phyloP scores from a whole-genome alignment of 1,284 basidiomycete genomes.

The Tremellales sp. region DNA sequence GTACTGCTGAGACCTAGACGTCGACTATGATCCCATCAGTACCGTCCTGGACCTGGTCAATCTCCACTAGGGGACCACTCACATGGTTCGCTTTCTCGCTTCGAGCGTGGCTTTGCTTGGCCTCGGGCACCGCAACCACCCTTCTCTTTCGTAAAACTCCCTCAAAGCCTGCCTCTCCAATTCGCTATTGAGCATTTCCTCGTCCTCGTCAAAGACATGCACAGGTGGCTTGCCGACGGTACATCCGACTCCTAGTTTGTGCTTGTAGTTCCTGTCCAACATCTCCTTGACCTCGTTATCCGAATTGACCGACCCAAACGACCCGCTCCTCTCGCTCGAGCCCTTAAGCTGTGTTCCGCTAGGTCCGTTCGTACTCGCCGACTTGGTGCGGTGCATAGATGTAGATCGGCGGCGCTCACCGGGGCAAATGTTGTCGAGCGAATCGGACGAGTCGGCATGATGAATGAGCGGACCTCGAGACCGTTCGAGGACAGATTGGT shows the following conservation, averaged over 20 bases:
- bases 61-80: constrained; percentile 4
- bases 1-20: constrained; percentile 27
- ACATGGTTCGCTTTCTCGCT: constrained; percentile 20
- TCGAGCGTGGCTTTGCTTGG: constrained; percentile 9
- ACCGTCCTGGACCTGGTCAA: background rate
- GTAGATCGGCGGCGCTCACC: background rate
- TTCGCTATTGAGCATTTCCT: background rate
- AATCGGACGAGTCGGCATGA: background rate
- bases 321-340: background rate
- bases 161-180: constrained; percentile 24
- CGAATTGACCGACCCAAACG: background rate
- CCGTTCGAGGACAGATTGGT: background rate
- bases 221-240: background rate
- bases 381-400: background rate
- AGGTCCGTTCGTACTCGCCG: no score
- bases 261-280: background rate
- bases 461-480: background rate
- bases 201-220: background rate
- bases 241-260: background rate
- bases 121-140: constrained; percentile 30
- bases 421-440: background rate
- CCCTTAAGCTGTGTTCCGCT: background rate
- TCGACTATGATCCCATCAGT: constrained; percentile 8
- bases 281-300: background rate
- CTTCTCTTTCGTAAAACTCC: constrained; percentile 24